Evolutionary conservation across 2,329 filamentous ascomycete genomes (phyloP).

Genomic region (Xylaria digitata): DNA sequence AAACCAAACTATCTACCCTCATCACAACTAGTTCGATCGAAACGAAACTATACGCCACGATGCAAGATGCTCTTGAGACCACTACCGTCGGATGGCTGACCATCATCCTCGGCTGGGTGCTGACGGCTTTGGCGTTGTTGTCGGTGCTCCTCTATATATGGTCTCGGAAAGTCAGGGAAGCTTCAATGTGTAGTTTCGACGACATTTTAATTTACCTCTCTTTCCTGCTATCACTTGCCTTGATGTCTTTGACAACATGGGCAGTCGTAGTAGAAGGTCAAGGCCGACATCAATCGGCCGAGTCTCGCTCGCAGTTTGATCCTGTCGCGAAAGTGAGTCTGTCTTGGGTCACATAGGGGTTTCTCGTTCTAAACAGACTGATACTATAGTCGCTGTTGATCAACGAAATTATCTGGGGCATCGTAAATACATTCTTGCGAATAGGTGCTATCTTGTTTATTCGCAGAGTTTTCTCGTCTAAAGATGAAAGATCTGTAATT

Average conservation of each 20-base stretch:
- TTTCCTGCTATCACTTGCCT: conserved; percentile 17
- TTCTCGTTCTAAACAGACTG: background rate
- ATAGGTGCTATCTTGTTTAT: conserved; percentile 20
- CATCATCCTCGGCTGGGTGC: conserved; percentile 21
- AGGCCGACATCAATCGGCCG: conserved; percentile 18
- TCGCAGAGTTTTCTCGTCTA: background rate
- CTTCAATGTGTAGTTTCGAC: background rate
- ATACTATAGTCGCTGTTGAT: conserved; percentile 25
- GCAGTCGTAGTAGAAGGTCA: conserved; percentile 28
- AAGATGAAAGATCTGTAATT: too few relatives aligned
- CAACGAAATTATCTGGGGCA: conserved; percentile 27
- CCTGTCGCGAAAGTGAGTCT: conserved; percentile 23
- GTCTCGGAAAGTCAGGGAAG: background rate
- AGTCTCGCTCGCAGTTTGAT: conserved; percentile 26
- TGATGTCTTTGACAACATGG: conserved; percentile 28
- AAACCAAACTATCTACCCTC: background rate
- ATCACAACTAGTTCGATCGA: background rate
- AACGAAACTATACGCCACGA: background rate
- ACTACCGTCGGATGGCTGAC: conserved; percentile 14
- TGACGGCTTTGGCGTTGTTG: conserved; percentile 11
- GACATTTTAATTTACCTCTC: conserved; percentile 22
- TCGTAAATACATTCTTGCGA: conserved; percentile 29
- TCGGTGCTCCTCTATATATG: conserved; percentile 14
- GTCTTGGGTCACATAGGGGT: background rate
- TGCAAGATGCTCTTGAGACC: conserved; percentile 13